Evolutionary conservation across 179 eudicot genomes (phyloP).

Genomic region (Silene coronaria): DNA sequence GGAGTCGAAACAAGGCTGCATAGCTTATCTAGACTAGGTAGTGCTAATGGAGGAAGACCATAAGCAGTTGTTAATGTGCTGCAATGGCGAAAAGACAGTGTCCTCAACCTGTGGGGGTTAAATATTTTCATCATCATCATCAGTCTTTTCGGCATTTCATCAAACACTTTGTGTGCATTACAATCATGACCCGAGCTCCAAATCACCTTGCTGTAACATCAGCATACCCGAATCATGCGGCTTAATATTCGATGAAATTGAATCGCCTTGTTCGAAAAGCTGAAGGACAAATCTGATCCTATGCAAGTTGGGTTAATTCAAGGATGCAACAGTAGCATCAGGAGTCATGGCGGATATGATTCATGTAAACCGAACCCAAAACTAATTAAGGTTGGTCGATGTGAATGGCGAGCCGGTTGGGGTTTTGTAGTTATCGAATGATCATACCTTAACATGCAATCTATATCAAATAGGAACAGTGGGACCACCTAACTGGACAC

Average conservation of each 20-base stretch:
- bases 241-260: background rate
- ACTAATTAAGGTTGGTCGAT: no score
- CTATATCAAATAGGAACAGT: no score
- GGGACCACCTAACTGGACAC: no score
- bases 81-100: conserved; percentile 9
- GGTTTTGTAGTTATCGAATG: no score
- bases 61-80: conserved; percentile 20
- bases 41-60: background rate
- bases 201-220: background rate
- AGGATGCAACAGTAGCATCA: background rate
- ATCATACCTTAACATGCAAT: no score
- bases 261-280: background rate
- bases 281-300: background rate
- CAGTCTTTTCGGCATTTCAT: conserved; percentile 24
- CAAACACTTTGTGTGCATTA: conserved; percentile 34
- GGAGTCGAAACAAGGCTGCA: conserved; percentile 44
- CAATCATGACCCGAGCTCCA: background rate
- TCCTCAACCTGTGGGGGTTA: conserved; percentile 23
- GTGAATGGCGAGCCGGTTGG: background rate
- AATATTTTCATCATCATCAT: conserved; percentile 20
- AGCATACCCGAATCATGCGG: background rate
- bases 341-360: background rate
- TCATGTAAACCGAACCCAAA: background rate
- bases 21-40: conserved; percentile 28
- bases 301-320: background rate